Conservation (phyloP, 495 filamentous ascomycete genomes). For the Haplographium delicatum region DNA sequence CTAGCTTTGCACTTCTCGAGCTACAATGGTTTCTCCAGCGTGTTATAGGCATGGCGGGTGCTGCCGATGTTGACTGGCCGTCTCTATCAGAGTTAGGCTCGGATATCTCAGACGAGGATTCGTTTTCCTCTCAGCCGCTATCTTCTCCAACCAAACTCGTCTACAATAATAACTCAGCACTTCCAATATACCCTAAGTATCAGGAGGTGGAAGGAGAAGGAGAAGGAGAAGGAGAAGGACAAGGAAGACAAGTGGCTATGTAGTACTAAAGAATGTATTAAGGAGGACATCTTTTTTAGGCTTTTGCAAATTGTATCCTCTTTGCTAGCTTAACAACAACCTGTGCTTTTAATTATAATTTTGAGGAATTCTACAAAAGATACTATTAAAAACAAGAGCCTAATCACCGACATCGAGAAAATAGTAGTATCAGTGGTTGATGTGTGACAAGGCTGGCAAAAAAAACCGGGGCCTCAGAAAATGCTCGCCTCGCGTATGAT, state of each 20-base stretch:
- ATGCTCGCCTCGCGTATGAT: neutral
- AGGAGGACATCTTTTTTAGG: neutral
- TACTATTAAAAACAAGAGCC: too few species aligned
- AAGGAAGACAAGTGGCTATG: slow-evolving; percentile 3
- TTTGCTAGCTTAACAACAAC: slow-evolving; percentile 4
- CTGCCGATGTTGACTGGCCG: slow-evolving; percentile 6
- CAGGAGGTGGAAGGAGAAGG: slow-evolving; percentile 4
- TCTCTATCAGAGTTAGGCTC: neutral
- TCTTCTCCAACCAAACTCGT: slow-evolving; percentile 1
- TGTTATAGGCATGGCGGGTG: slow-evolving; percentile 15
- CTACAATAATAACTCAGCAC: neutral
- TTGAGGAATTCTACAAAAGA: slow-evolving; percentile 4
- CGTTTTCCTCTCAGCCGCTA: neutral
- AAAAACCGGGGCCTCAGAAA: neutral
- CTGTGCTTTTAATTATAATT: slow-evolving; percentile 3
- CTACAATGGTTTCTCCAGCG: slow-evolving; percentile 20
- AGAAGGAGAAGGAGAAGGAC: neutral
- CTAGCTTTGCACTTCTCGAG: slow-evolving; percentile 18
- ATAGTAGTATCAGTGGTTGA: too few species aligned
- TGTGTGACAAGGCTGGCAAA: slow-evolving; percentile 19
- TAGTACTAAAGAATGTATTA: slow-evolving; percentile 3
- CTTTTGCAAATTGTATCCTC: neutral
- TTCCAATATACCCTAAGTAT: neutral
- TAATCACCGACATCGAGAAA: too few species aligned
- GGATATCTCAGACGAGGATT: slow-evolving; percentile 1